These are phyloP conservation scores for Wickerhamomyces sp. DNA, from an alignment of 1,139 yeast genomes.

Conservation along the genomic window DNA sequence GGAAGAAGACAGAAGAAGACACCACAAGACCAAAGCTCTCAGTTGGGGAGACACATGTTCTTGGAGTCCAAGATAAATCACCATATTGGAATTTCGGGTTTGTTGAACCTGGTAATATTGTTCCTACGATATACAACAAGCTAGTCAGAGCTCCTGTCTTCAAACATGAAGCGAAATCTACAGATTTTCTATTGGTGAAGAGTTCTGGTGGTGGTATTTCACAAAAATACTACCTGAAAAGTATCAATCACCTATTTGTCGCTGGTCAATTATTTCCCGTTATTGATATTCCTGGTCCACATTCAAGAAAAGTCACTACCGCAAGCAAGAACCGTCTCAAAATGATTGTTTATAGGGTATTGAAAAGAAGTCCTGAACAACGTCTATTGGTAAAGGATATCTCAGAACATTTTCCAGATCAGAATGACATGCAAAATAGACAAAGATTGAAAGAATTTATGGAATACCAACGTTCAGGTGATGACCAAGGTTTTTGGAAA, in stretches of 20 bases:
- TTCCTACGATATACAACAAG: slow-evolving; percentile 89
- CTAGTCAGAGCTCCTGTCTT: slow-evolving; percentile 92
- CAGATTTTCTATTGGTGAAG: slow-evolving; percentile 79
- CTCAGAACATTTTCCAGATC: slow-evolving; percentile 92
- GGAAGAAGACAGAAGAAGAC: slow-evolving; percentile 81
- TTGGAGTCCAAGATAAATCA: slow-evolving; percentile 91
- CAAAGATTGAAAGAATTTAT: slow-evolving; percentile 94
- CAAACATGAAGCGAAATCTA: slow-evolving; percentile 69
- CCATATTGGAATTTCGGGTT: slow-evolving; percentile 99
- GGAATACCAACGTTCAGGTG: slow-evolving; percentile 95
- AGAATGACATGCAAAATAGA: slow-evolving; percentile 94
- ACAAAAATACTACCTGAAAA: slow-evolving; percentile 52
- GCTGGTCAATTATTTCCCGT: slow-evolving; percentile 96
- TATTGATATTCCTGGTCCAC: slow-evolving; percentile 95
- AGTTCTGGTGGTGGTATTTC: slow-evolving; percentile 71
- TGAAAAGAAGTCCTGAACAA: slow-evolving; percentile 71
- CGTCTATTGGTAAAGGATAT: slow-evolving; percentile 85
- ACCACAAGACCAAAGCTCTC: slow-evolving; percentile 81
- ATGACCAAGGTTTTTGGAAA: slow-evolving; percentile 95
- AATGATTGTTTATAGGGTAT: slow-evolving; percentile 88
- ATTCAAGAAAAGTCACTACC: slow-evolving; percentile 91
- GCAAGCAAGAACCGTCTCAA: slow-evolving; percentile 86
- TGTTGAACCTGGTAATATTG: slow-evolving; percentile 91
- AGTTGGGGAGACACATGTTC: slow-evolving; percentile 91
- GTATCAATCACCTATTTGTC: slow-evolving; percentile 67